Evolutionary conservation across 1,284 basidiomycete genomes (phyloP).

Genomic region (Cutaneotrichosporon dermatis): DNA sequence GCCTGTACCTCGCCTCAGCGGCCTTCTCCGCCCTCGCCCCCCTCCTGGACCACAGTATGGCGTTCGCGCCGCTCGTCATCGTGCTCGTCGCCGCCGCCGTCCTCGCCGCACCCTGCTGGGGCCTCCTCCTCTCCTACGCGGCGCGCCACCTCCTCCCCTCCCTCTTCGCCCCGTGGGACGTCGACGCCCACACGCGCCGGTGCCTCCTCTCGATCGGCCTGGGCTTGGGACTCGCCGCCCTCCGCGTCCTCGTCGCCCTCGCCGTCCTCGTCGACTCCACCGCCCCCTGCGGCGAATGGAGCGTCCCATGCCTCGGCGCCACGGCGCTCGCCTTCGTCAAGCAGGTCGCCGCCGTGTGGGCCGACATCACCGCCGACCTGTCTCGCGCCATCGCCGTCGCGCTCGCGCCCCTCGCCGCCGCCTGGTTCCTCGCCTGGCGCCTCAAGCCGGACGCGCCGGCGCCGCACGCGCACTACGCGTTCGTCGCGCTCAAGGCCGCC

Average conservation of each 20-base stretch:
- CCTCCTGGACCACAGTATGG: neutral
- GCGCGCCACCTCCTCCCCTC: neutral
- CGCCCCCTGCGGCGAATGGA: neutral
- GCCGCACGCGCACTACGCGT: neutral
- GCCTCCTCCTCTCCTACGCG: neutral
- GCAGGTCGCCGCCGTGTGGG: neutral
- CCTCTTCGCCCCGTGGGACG: too few relatives aligned
- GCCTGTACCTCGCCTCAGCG: neutral
- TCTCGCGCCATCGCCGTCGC: neutral
- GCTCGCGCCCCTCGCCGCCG: neutral
- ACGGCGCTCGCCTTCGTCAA: neutral
- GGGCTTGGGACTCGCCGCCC: neutral
- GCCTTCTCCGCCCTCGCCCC: neutral
- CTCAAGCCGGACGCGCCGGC: neutral
- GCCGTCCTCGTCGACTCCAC: neutral
- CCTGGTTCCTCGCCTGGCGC: neutral
- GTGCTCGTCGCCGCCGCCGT: neutral
- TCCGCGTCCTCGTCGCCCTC: neutral
- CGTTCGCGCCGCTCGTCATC: neutral
- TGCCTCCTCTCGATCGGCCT: neutral
- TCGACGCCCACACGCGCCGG: neutral
- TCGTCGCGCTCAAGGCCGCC: neutral
- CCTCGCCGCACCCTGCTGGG: neutral
- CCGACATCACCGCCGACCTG: neutral
- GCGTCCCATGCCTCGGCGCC: neutral